A percentile compares a stretch with the other conserved stretches of the same genome.
These are phyloP conservation scores for Aureobasidium sp. DNA, from an alignment of 2,329 filamentous ascomycete genomes.

Conservation along the genomic window DNA sequence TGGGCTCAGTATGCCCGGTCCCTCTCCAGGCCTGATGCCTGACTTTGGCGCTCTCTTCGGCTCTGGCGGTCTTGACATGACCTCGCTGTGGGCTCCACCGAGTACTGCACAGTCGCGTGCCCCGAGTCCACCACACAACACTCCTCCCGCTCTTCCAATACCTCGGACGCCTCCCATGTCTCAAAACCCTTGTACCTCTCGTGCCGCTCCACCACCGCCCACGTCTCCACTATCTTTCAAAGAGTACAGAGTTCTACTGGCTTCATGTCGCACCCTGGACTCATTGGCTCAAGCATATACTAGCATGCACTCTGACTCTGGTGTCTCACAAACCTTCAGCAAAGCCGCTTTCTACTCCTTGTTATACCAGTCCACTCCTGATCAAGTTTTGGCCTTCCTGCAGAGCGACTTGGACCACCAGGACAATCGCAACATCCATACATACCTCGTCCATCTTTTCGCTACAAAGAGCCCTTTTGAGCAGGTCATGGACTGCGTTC, in stretches of 20 bases:
- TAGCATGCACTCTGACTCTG: neutral
- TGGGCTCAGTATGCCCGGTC: conserved; percentile 32
- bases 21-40: conserved; percentile 4
- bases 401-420: conserved; percentile 9
- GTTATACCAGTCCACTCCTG: neutral
- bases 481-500: neutral
- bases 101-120: neutral
- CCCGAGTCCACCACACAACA: neutral
- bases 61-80: conserved; percentile 14
- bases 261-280: neutral
- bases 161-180: neutral
- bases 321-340: neutral
- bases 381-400: conserved; percentile 3
- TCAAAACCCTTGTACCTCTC: neutral
- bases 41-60: conserved; percentile 27
- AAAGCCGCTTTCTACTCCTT: neutral
- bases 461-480: neutral
- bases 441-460: neutral
- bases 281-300: neutral
- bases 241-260: neutral
- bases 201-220: neutral
- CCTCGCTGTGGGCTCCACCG: conserved; percentile 6
- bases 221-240: neutral
- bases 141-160: neutral
- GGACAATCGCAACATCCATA: neutral